Evolutionary conservation across 805 yeast species (phyloP), one percentile per base, ranked within the genome.

Genomic region (Candida loeiensis): DNA sequence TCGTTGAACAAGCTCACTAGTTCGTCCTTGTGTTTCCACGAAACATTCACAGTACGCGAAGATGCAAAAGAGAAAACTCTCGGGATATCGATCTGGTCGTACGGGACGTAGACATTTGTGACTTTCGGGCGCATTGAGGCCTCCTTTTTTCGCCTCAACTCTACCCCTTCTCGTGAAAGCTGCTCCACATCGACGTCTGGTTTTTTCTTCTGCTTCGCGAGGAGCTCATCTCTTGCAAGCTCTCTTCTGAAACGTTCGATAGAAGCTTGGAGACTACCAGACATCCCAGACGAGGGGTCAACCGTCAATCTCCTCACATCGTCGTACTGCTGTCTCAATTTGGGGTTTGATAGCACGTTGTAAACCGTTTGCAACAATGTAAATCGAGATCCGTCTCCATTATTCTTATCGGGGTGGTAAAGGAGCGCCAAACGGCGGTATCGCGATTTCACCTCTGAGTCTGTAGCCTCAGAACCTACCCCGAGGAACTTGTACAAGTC

Each of bases 11-110:
- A 43, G 1, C 51, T 66, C 12, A 51, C 48, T 4, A 71, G 33
- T 32, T 64, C 68, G 4, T 60, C 61, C 41, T 63, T 63, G 34
- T 62, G 59, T 47, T 74, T 75, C 79, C 80, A 76, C 46, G 60
- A 66, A 18, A 76, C 58, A 18, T 54, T 43, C 17, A 68, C 64
- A 11, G 19, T 28, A 26, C 40, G 28, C 27, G 45, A 26, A 11
- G 35, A 24, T 17, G 20, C 34, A 19, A 34, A 18, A 4, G 34
- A 27, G 17, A 25, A 31, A 19, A 19, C 26, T 4, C 22, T 22
- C 20, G 49, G 48, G 4, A 34, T 33, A n/a, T 49, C 45, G 1
- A 63, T 37, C 14, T 58, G 58, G 13, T 41, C 39, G 32, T 39
- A 55, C 4, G 63, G 46, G 11, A 55, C 46, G 36, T 57, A 49